Evolutionary conservation across 768 basidiomycete species (phyloP).

Genomic region (Butyriboletus loyo): DNA sequence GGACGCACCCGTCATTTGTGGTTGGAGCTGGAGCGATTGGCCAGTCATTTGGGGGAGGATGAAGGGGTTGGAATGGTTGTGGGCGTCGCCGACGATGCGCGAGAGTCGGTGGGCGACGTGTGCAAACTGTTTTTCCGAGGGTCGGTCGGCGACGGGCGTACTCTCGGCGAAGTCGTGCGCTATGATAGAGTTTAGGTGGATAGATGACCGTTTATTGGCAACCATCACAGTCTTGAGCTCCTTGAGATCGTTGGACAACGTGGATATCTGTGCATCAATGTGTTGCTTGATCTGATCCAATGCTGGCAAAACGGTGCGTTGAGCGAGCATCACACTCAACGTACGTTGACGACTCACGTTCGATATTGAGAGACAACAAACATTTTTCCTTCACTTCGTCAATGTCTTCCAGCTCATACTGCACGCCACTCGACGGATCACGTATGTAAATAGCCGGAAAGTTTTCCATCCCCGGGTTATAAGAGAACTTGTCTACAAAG

Average conservation of each 20-base stretch:
- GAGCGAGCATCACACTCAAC: constrained; percentile 4
- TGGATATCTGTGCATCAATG: constrained; percentile 87
- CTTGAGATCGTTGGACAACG: constrained; percentile 83
- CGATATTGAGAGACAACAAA: constrained; percentile 89
- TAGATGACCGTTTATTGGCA: constrained; percentile 51
- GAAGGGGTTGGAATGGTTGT: constrained; percentile 34
- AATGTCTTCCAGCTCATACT: constrained; percentile 94
- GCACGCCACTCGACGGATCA: constrained; percentile 87
- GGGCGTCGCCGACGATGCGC: constrained; percentile 52
- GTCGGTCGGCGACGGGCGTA: constrained; percentile 62
- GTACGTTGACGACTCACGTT: constrained; percentile 63
- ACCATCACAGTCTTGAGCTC: constrained; percentile 73
- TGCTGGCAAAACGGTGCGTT: constrained; percentile 45
- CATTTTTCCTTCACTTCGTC: constrained; percentile 89
- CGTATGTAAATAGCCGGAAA: constrained; percentile 96
- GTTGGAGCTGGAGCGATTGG: constrained; percentile 52
- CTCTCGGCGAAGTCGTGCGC: constrained; percentile 60
- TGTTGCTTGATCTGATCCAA: constrained; percentile 99
- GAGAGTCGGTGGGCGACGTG: constrained; percentile 72
- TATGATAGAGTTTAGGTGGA: constrained; percentile 45
- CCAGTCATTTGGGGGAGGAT: constrained; percentile 66
- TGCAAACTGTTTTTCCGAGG: constrained; percentile 73
- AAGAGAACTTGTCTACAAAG: constrained; percentile 94
- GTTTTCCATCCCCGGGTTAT: constrained; percentile 88
- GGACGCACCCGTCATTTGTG: constrained; percentile 75